A percentile compares a stretch with the other conserved stretches of the same genome.
Conservation (phyloP, 1,284 basidiomycete genomes). For the Cryptococcus maquisensis region DNA sequence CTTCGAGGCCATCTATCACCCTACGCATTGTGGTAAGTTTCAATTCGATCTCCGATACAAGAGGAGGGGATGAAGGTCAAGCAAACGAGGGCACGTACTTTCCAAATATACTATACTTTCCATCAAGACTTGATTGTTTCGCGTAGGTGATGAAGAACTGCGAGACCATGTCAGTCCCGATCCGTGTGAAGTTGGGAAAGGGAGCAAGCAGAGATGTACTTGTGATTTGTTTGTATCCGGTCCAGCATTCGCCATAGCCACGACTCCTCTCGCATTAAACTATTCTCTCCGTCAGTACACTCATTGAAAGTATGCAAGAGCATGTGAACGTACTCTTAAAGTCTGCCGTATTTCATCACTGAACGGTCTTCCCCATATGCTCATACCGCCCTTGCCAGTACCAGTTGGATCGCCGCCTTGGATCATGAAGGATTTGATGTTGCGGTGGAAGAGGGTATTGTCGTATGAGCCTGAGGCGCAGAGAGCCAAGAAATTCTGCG, state of each 20-base stretch:
- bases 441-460: constrained; percentile 79
- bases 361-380: constrained; percentile 68
- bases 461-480: constrained; percentile 88
- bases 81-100: constrained; percentile 41
- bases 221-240: constrained; percentile 86
- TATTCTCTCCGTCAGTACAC: constrained; percentile 40
- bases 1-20: constrained; percentile 90
- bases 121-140: constrained; percentile 86
- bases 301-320: not conserved
- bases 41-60: too few relatives aligned
- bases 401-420: constrained; percentile 86
- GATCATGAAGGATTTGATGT: constrained; percentile 93
- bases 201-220: constrained; percentile 19
- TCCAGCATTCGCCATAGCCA: constrained; percentile 97
- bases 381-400: constrained; percentile 53
- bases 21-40: constrained; percentile 24
- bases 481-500: constrained; percentile 87
- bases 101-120: constrained; percentile 94
- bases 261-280: constrained; percentile 89
- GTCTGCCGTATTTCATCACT: constrained; percentile 86
- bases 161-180: not conserved
- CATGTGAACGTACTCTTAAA: constrained; percentile 65
- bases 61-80: not conserved
- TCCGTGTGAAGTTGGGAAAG: not conserved
- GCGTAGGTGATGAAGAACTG: constrained; percentile 92